These are phyloP conservation scores for Teratosphaeria epicoccoides DNA, from an alignment of 2,329 filamentous ascomycete genomes.

Conservation along the genomic window DNA sequence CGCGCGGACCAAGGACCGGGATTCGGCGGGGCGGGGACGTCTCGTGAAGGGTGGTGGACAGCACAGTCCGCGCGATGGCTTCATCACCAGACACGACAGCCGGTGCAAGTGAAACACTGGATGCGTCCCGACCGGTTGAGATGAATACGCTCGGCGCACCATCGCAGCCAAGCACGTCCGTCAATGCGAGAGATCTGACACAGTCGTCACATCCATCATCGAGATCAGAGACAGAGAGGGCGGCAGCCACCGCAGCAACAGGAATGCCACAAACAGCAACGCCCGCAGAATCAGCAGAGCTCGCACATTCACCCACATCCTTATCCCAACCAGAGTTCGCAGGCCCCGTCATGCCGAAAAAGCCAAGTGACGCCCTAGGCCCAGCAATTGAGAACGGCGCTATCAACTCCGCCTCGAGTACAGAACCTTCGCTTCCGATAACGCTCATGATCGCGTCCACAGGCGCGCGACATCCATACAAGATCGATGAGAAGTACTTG, in stretches of 20 bases:
- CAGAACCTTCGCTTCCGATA: slow-evolving; percentile 51
- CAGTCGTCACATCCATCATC: not conserved
- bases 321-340: slow-evolving; percentile 1
- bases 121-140: slow-evolving; percentile 3
- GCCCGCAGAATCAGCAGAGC: not conserved
- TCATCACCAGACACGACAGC: not conserved
- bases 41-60: not conserved
- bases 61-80: not conserved
- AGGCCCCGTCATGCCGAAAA: slow-evolving; percentile 20
- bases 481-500: slow-evolving; percentile 78
- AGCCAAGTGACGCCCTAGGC: slow-evolving; percentile 37
- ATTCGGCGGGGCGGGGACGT: no score
- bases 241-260: not conserved
- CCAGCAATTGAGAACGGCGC: slow-evolving; percentile 36
- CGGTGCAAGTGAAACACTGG: not conserved
- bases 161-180: not conserved
- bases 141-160: slow-evolving; percentile 1
- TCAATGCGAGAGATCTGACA: not conserved
- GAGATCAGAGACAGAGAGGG: not conserved
- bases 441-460: slow-evolving; percentile 62
- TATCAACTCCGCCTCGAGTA: slow-evolving; percentile 18
- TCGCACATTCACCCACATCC: slow-evolving; percentile 1
- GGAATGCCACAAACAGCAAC: not conserved
- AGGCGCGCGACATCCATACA: slow-evolving; percentile 79
- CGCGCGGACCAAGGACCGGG: not conserved